Base-by-base conservation (phyloP, 2,329 filamentous ascomycete genomes). In the Xylariaceae sp. region DNA sequence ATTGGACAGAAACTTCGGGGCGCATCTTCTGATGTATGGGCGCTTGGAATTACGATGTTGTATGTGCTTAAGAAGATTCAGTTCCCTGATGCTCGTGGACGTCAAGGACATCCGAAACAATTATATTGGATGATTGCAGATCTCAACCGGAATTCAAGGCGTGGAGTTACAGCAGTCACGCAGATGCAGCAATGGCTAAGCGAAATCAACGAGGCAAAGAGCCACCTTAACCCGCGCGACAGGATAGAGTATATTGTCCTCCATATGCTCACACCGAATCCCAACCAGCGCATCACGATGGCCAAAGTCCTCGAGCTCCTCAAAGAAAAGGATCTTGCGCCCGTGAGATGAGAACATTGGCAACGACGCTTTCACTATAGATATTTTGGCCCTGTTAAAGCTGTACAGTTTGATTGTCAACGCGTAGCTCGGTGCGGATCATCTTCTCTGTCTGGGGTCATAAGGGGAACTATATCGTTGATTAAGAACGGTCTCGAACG, bases 61-160 rank as follows among this genome's bases (percentile, higher is more conserved):
- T 84, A 84, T 56, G 75, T 81, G 5, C 65, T 84, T 48, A 71
- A 74, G 56, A 80, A 80, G 66, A 79, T 83, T 34, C 61, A 75
- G 1, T 80, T 81, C 50, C 81, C 81, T 1, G 81, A 83, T 56
- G 68, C 72, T 33, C 75, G 81, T 17, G 76, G 73, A 3, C 67
- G 75, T 22, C 72, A 73, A 47, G 70, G 73, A 1, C 76, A 80
- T 51, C 73, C 75, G 0, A 73, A 72, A 50, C 76, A 77, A 28
- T 67, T 83, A 17, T 81, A 82, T 66, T 84, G 81, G 80, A 71
- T 75, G 61, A 83, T 84, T 55, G 78, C 78, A 1, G 78, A 81
- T 38, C 69, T 83, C 39, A 80, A 83, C 64, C 74, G 70, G 18
- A 58, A 62, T 36, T 39, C 58, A 2, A 54, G 54, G 39, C 60